These are phyloP conservation scores for Pleoardoris graminearum DNA, from an alignment of 2,329 filamentous ascomycete species.

Conservation along the genomic window DNA sequence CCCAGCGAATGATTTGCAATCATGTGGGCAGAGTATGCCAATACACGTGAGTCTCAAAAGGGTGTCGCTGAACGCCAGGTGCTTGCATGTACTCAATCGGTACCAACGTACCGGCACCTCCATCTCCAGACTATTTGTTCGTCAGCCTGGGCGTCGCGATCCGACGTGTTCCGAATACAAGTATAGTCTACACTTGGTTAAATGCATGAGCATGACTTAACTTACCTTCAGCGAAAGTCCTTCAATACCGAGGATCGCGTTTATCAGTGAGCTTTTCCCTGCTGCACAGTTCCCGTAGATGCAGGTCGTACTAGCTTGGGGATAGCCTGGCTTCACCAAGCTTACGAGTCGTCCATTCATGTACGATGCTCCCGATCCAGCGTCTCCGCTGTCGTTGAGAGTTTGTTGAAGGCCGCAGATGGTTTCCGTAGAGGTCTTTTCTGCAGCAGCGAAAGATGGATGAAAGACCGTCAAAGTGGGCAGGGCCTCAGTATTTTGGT, in stretches of 20 bases:
- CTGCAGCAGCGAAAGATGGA: not conserved
- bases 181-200: too few relatives aligned
- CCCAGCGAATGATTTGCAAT: not conserved
- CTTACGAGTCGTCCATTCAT: constrained; percentile 1
- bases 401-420: not conserved
- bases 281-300: constrained; percentile 8
- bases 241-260: not conserved
- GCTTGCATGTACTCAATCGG: constrained; percentile 5
- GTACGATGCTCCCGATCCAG: not conserved
- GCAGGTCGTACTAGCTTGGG: not conserved
- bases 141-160: not conserved
- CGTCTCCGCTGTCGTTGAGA: not conserved
- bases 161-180: too few relatives aligned
- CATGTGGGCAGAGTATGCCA: not conserved
- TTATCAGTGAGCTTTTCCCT: constrained; percentile 2
- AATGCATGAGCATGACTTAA: too few relatives aligned
- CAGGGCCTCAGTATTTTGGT: not conserved
- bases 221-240: constrained; percentile 5
- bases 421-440: not conserved
- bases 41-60: not conserved
- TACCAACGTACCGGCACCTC: constrained; percentile 4
- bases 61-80: not conserved
- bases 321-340: not conserved
- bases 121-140: not conserved
- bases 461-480: not conserved